These are phyloP conservation scores for Posidonia oceanica DNA, from an alignment of 116 monocot species.

Conservation along the genomic window DNA sequence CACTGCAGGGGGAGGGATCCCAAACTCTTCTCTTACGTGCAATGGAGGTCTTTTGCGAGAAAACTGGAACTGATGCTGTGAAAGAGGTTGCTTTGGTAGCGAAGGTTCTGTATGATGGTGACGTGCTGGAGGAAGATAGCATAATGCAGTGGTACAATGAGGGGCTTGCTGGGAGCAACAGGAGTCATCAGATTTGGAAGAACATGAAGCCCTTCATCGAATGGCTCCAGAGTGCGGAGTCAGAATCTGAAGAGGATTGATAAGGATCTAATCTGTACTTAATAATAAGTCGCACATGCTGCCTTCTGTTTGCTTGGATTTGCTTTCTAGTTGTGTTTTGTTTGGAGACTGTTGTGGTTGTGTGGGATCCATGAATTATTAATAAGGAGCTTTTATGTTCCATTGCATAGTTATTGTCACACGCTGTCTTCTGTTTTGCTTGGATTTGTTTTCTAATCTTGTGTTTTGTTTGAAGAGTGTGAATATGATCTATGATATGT, in stretches of 20 bases:
- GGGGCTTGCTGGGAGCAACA: constrained; percentile 19
- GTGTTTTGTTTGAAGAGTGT: too few species aligned
- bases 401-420: too few species aligned
- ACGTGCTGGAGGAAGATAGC: constrained; percentile 60
- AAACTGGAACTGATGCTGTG: constrained; percentile 31
- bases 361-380: too few species aligned
- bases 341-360: too few species aligned
- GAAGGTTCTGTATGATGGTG: constrained; percentile 63
- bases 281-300: too few species aligned
- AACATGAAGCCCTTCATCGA: constrained; percentile 66
- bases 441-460: too few species aligned
- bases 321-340: too few species aligned
- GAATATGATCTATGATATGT: too few species aligned
- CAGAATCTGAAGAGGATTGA: constrained; percentile 44
- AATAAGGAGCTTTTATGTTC: too few species aligned
- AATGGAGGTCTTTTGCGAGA: constrained; percentile 38
- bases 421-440: too few species aligned
- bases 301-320: too few species aligned
- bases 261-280: not conserved
- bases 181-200: constrained; percentile 39
- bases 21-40: constrained; percentile 47
- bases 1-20: constrained; percentile 23
- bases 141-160: constrained; percentile 57
- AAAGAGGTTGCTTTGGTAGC: constrained; percentile 63
- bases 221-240: constrained; percentile 86